Conservation (phyloP, 2,329 filamentous ascomycete species). For the Stylonectria norvegica region DNA sequence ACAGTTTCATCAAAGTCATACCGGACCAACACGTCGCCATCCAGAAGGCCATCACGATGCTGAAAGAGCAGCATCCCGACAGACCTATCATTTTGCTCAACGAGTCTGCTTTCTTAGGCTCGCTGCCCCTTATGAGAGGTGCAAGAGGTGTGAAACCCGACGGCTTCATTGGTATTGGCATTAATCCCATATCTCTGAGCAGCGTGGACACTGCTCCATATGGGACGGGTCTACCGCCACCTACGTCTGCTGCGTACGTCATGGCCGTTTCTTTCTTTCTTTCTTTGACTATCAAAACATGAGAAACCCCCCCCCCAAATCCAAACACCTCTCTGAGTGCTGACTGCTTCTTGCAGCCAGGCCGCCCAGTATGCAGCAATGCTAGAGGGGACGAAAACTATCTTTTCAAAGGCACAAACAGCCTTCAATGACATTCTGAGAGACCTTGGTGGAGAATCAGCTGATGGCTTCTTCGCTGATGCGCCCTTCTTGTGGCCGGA, state of each 20-base stretch:
- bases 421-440: background rate
- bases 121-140: background rate
- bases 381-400: background rate
- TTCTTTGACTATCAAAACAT: too few species aligned
- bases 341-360: background rate
- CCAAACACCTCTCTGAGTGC: background rate
- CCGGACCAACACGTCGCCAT: background rate
- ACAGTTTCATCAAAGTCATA: background rate
- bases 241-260: background rate
- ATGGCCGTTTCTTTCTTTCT: background rate
- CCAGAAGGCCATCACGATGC: background rate
- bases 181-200: background rate
- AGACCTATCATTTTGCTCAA: background rate
- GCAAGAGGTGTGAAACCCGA: background rate
- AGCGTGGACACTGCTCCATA: background rate
- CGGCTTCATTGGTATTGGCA: background rate
- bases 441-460: background rate
- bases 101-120: background rate
- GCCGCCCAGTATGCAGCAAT: background rate
- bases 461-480: background rate
- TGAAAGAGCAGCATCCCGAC: background rate
- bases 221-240: background rate
- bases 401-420: background rate
- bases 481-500: background rate
- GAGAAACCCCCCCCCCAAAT: too few species aligned